Base-by-base conservation (phyloP, 306 rosid species). In the Macrotyloma uniflorum region DNA sequence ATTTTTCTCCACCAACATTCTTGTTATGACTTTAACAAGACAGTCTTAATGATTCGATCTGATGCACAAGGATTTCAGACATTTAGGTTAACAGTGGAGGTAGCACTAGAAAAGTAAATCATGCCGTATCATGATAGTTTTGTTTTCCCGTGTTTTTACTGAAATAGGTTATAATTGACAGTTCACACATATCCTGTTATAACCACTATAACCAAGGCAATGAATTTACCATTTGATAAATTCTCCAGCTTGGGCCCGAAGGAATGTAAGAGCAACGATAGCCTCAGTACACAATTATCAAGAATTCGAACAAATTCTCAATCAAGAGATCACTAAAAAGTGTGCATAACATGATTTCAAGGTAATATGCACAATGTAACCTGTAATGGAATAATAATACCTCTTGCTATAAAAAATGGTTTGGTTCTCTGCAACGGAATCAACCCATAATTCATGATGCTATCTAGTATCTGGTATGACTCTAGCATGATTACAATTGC, bases 1-100 rank as follows among this genome's bases (percentile, higher is more conserved):
- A 32, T 47, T 33, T 20, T 12, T 19, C 38, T 72, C 66, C 53
- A 59, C 54, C 53, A 59, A 75, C 35, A 5, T 61, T 75, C 58
- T 46, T 65, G 0, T 53, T 64, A 53, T 1, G 5, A 64, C 75
- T 72, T 33, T 51, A 53, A 26, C 53, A 46, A 50, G 68, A 53
- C 74, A 65, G 13, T 15, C 5, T 30, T 54, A 73, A 80, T 80
- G 46, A 80, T 74, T 74, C 33, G 36, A 66, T 66, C 43, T 40
- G 13, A 18, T 74, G 28, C 43, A 7, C 8, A n/a, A 13, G 20
- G 5, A 15, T 28, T 58, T 43, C 59, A 58, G n/a, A 9, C 70
- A 18, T 43, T 26, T 74, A 40, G 53, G 12, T 55, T 23, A 38
- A 73, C 67, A 24, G 43, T 40, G 6, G 23, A 73, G 28, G 54